Evolutionary conservation across 2,329 filamentous ascomycete species (phyloP).

Genomic region (Drechslerella dactyloides): DNA sequence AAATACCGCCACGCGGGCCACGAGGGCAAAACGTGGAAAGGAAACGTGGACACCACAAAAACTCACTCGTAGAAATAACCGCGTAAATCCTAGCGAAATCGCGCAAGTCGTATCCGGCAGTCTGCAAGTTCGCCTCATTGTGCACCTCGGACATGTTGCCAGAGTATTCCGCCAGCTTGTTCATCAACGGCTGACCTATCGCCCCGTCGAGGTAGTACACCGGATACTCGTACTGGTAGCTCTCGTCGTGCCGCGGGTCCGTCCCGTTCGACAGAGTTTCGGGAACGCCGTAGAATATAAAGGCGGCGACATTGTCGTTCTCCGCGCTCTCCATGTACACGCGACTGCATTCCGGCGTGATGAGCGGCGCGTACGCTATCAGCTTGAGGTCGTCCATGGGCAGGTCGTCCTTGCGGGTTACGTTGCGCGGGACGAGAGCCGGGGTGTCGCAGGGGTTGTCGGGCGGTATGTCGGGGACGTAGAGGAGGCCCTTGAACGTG

Average conservation of each 20-base stretch:
- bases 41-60: slow-evolving; percentile 52
- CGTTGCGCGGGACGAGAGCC: slow-evolving; percentile 74
- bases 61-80: slow-evolving; percentile 63
- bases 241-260: slow-evolving; percentile 69
- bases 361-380: slow-evolving; percentile 87
- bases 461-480: slow-evolving; percentile 73
- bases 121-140: slow-evolving; percentile 65
- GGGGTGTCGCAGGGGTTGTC: slow-evolving; percentile 69
- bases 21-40: slow-evolving; percentile 61
- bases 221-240: slow-evolving; percentile 70
- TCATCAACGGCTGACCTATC: slow-evolving; percentile 72
- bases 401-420: slow-evolving; percentile 74
- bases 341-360: slow-evolving; percentile 73
- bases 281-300: slow-evolving; percentile 68
- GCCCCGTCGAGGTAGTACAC: slow-evolving; percentile 79
- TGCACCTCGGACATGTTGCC: slow-evolving; percentile 72
- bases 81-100: slow-evolving; percentile 54
- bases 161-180: slow-evolving; percentile 76
- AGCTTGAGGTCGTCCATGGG: slow-evolving; percentile 72
- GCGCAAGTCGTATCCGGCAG: slow-evolving; percentile 62
- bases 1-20: slow-evolving; percentile 5
- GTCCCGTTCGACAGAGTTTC: slow-evolving; percentile 59
- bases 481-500: slow-evolving; percentile 70
- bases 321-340: slow-evolving; percentile 72
- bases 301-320: slow-evolving; percentile 66